phyloP scores from a whole-genome alignment of 257 asterid genomes.

The Ehretia macrophylla region DNA sequence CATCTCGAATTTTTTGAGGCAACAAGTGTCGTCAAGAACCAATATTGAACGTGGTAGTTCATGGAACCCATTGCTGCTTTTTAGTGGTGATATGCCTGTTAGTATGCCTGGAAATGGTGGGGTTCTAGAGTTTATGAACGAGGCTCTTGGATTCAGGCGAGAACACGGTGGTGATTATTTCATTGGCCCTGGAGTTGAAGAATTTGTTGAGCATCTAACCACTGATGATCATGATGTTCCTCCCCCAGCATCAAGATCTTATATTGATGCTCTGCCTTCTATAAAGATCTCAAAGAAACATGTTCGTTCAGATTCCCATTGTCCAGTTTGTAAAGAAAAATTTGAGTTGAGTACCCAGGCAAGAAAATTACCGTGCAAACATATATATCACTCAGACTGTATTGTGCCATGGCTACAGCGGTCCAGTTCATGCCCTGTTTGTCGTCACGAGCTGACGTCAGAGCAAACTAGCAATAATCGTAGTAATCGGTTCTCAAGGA shows the following conservation, averaged over 20 bases:
- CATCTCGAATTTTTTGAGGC: conserved; percentile 65
- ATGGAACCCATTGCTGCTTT: conserved; percentile 74
- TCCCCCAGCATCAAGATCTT: conserved; percentile 72
- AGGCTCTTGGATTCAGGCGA: conserved; percentile 71
- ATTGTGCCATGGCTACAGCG: conserved; percentile 86
- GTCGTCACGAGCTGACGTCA: conserved; percentile 55
- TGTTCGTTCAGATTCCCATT: conserved; percentile 64
- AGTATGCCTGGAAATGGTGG: conserved; percentile 56
- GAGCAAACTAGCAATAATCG: conserved; percentile 9
- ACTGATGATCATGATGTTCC: conserved; percentile 45
- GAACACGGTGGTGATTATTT: conserved; percentile 82
- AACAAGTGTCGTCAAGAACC: conserved; percentile 41
- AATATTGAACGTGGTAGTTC: conserved; percentile 31
- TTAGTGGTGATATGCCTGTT: conserved; percentile 80
- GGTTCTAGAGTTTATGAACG: conserved; percentile 63
- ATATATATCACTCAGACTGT: conserved; percentile 77
- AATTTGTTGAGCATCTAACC: conserved; percentile 58
- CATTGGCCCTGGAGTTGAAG: conserved; percentile 95
- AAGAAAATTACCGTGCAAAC: conserved; percentile 71
- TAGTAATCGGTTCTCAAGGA: too few relatives aligned
- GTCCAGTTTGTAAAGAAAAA: conserved; percentile 82
- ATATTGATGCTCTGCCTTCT: conserved; percentile 62
- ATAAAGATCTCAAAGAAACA: conserved; percentile 74
- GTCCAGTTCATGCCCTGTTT: conserved; percentile 79
- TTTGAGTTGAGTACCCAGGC: conserved; percentile 70